Conservation (phyloP, 202 grass and related monocot species). For the Cymbopogon flexuosus region DNA sequence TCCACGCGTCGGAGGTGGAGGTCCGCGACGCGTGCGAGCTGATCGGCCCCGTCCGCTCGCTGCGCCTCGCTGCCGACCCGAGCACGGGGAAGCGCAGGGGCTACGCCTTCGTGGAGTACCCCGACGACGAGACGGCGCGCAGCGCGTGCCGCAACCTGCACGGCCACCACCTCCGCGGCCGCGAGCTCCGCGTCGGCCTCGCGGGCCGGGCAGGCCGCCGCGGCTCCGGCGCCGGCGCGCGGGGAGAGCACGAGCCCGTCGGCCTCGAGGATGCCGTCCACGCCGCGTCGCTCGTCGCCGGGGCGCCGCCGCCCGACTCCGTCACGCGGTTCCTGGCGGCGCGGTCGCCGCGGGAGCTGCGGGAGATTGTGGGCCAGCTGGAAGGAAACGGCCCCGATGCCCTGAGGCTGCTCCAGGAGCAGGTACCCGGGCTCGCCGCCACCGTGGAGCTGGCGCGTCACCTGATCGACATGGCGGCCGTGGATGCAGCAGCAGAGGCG, state of each 20-base stretch:
- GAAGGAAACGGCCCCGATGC: background rate
- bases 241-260: background rate
- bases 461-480: conserved; percentile 28
- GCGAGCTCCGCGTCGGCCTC: conserved; percentile 33
- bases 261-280: conserved; percentile 42
- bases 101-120: conserved; percentile 42
- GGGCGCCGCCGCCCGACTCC: background rate
- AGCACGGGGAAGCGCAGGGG: conserved; percentile 32
- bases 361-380: conserved; percentile 1
- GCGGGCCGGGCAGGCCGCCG: background rate
- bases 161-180: conserved; percentile 14
- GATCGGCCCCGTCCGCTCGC: conserved; percentile 33
- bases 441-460: conserved; percentile 15
- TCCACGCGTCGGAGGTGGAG: conserved; percentile 27
- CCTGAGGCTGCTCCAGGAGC: background rate
- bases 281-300: conserved; percentile 38
- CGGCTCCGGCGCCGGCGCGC: background rate
- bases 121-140: conserved; percentile 42
- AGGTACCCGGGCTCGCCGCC: conserved; percentile 1
- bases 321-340: conserved; percentile 22
- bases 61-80: conserved; percentile 26
- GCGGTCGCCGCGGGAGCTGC: conserved; percentile 4
- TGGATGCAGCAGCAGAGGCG: background rate
- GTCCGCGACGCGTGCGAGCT: conserved; percentile 32
- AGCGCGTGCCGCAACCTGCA: conserved; percentile 43